Evolutionary conservation across 2,329 filamentous ascomycete genomes (phyloP).

Genomic region (Aspergillus sp.): DNA sequence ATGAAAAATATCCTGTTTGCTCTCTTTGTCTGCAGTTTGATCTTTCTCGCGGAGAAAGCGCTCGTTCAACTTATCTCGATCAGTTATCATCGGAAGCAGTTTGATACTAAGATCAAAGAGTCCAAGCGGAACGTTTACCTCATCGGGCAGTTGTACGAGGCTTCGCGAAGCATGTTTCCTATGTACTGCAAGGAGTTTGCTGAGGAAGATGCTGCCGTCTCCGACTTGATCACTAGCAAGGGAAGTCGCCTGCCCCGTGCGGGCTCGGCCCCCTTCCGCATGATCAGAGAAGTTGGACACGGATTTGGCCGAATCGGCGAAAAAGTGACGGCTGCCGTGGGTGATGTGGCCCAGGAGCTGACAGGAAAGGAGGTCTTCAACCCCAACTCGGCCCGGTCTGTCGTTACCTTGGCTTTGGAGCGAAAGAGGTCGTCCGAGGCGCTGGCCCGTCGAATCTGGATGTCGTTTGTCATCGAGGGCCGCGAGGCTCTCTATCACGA

Average conservation of each 20-base stretch:
- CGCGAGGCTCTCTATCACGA: slow-evolving; percentile 75
- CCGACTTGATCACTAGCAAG: slow-evolving; percentile 63
- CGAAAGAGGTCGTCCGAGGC: slow-evolving; percentile 82
- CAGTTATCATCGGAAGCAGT: slow-evolving; percentile 68
- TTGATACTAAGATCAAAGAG: slow-evolving; percentile 72
- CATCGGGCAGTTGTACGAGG: slow-evolving; percentile 83
- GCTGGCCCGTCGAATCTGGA: slow-evolving; percentile 93
- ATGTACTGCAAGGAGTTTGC: slow-evolving; percentile 88
- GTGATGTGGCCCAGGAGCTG: slow-evolving; percentile 89
- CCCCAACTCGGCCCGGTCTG: slow-evolving; percentile 81
- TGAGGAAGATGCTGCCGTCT: slow-evolving; percentile 90
- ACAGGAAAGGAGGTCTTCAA: slow-evolving; percentile 96
- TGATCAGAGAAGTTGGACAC: slow-evolving; percentile 71
- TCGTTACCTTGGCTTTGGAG: slow-evolving; percentile 86
- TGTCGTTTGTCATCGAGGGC: slow-evolving; percentile 94
- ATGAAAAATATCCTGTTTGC: slow-evolving; percentile 62
- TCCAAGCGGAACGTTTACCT: slow-evolving; percentile 85
- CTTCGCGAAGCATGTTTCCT: slow-evolving; percentile 83
- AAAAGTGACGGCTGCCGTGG: slow-evolving; percentile 90
- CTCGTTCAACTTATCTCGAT: slow-evolving; percentile 66
- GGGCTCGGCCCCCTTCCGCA: slow-evolving; percentile 72
- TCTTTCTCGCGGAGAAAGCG: slow-evolving; percentile 59
- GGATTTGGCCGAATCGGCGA: slow-evolving; percentile 81
- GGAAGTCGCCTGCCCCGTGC: slow-evolving; percentile 46
- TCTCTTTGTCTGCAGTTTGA: slow-evolving; percentile 55